These are phyloP conservation scores for Neoboletus subvelutipes DNA, from an alignment of 768 basidiomycete species.

Conservation along the genomic window DNA sequence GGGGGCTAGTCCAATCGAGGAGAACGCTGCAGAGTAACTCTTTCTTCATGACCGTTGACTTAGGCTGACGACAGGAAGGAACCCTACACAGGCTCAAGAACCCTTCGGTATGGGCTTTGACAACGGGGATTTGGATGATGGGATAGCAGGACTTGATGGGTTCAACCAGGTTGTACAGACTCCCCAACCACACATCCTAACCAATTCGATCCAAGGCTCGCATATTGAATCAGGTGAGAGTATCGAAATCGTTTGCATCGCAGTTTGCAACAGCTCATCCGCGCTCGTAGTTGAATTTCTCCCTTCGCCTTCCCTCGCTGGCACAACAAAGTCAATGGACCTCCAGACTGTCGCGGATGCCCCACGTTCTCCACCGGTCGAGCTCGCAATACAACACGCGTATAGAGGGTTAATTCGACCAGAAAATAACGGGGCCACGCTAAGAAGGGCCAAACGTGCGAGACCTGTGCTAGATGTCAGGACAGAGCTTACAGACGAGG, in stretches of 20 bases:
- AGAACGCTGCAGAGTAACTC: slow-evolving; percentile 16
- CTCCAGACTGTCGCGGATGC: neutral
- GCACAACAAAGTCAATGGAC: slow-evolving; percentile 5
- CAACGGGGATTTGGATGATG: slow-evolving; percentile 27
- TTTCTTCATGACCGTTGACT: neutral
- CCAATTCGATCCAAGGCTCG: neutral
- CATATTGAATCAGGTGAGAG: slow-evolving; percentile 8
- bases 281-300: slow-evolving; percentile 5
- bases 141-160: slow-evolving; percentile 10
- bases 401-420: neutral
- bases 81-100: slow-evolving; percentile 19
- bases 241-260: neutral
- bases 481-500: slow-evolving; percentile 80
- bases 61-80: slow-evolving; percentile 16
- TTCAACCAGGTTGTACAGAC: neutral
- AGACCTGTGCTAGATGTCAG: slow-evolving; percentile 65
- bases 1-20: slow-evolving; percentile 35
- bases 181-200: neutral
- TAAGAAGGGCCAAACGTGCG: slow-evolving; percentile 48
- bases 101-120: slow-evolving; percentile 15
- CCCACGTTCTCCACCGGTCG: slow-evolving; percentile 3
- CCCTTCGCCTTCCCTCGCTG: slow-evolving; percentile 1
- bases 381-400: neutral
- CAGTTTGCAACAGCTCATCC: neutral
- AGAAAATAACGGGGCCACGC: slow-evolving; percentile 1